Percentiles rank a stretch among this genome's conserved stretches.
phyloP scores from a whole-genome alignment of 805 yeast species.

The Candida maris region DNA sequence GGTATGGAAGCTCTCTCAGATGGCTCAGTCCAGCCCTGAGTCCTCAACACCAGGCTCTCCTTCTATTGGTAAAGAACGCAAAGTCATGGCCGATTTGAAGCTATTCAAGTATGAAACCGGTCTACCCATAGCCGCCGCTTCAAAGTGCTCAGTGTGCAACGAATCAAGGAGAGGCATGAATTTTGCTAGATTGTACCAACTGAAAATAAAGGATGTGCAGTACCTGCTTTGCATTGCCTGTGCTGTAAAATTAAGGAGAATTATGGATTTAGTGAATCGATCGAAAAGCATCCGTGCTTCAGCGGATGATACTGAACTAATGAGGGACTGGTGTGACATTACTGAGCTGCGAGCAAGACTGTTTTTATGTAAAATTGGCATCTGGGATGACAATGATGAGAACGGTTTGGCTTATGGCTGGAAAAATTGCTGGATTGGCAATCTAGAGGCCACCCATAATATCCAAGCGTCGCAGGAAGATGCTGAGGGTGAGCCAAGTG shows the following conservation, averaged over 20 bases:
- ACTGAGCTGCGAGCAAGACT: constrained; percentile 64
- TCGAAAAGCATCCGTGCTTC: constrained; percentile 45
- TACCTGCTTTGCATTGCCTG: constrained; percentile 83
- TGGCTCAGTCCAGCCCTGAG: constrained; percentile 7
- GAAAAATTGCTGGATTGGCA: constrained; percentile 30
- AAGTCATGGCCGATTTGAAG: constrained; percentile 12
- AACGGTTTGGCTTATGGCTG: constrained; percentile 32
- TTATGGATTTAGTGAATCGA: constrained; percentile 79
- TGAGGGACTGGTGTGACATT: constrained; percentile 62
- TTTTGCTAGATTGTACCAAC: constrained; percentile 71
- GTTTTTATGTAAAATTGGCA: constrained; percentile 81
- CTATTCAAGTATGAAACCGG: constrained; percentile 30
- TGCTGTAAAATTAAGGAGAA: constrained; percentile 69
- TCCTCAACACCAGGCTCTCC: constrained; percentile 15
- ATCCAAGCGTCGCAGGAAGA: background rate
- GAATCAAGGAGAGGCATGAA: constrained; percentile 67
- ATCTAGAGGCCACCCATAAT: background rate
- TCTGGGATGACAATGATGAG: constrained; percentile 52
- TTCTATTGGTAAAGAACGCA: constrained; percentile 13
- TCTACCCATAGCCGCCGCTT: constrained; percentile 71
- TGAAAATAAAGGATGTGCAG: constrained; percentile 42
- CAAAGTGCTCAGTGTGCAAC: constrained; percentile 82
- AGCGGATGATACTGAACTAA: constrained; percentile 30
- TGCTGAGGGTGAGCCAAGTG: background rate
- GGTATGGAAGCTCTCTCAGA: constrained; percentile 46